A percentile compares a stretch with the other conserved stretches of the same genome.
phyloP scores from a whole-genome alignment of 1,284 basidiomycete species.

The Ceratobasidium sp. region DNA sequence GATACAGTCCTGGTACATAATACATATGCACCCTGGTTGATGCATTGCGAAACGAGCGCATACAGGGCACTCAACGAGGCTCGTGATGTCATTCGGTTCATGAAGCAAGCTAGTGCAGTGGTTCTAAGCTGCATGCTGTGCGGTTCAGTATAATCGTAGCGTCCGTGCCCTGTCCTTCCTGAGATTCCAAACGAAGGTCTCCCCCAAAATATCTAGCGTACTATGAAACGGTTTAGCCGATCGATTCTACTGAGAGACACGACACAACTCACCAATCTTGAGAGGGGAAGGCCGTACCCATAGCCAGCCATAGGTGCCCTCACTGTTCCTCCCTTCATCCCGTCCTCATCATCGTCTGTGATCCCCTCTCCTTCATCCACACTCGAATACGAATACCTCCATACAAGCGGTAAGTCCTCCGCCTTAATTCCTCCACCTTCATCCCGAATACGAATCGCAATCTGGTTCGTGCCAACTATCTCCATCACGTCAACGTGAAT shows the following conservation, averaged over 20 bases:
- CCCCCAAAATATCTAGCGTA: constrained; percentile 46
- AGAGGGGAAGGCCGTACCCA: constrained; percentile 39
- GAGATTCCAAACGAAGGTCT: constrained; percentile 39
- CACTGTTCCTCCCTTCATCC: constrained; percentile 42
- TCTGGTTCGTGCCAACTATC: constrained; percentile 26
- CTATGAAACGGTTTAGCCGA: background rate
- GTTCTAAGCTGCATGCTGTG: constrained; percentile 41
- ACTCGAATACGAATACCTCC: constrained; percentile 41
- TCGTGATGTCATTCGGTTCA: background rate
- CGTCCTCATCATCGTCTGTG: constrained; percentile 37
- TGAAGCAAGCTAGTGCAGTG: constrained; percentile 6
- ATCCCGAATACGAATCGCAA: constrained; percentile 36
- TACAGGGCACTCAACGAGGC: background rate
- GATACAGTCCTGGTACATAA: background rate
- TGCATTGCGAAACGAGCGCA: background rate
- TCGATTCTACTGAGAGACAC: background rate
- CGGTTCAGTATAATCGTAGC: constrained; percentile 41
- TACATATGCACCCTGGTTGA: background rate
- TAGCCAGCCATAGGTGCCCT: constrained; percentile 43
- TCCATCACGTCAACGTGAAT: constrained; percentile 38
- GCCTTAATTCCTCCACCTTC: constrained; percentile 37
- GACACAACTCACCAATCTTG: constrained; percentile 35
- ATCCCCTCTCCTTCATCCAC: constrained; percentile 35
- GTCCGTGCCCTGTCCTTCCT: constrained; percentile 35
- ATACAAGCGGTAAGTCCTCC: constrained; percentile 35